Evolutionary conservation across 2,329 filamentous ascomycete genomes (phyloP).

Genomic region (Amauroascus niger): DNA sequence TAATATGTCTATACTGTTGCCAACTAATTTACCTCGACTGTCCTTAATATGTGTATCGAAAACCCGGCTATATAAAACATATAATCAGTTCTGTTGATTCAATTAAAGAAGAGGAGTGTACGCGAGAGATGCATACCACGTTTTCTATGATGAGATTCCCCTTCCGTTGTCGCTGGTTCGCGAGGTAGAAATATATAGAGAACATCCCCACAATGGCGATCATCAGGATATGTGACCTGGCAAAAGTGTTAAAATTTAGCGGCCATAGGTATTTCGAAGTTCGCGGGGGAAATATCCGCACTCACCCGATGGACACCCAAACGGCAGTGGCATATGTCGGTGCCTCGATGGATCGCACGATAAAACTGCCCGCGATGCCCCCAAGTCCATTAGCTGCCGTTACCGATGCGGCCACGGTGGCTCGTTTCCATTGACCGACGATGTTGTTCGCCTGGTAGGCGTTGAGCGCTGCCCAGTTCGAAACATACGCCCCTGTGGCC

Average conservation of each 20-base stretch:
- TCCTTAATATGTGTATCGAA: slow-evolving; percentile 29
- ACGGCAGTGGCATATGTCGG: slow-evolving; percentile 56
- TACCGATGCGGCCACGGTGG: slow-evolving; percentile 51
- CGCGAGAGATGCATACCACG: slow-evolving; percentile 21
- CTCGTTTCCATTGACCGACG: slow-evolving; percentile 55
- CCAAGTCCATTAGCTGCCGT: slow-evolving; percentile 54
- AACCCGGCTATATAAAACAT: slow-evolving; percentile 21
- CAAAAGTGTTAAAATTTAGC: neutral
- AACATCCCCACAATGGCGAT: slow-evolving; percentile 46
- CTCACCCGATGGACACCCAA: slow-evolving; percentile 53
- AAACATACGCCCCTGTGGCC: slow-evolving; percentile 58
- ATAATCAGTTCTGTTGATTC: neutral
- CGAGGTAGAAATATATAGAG: slow-evolving; percentile 44
- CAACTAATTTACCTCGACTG: no score
- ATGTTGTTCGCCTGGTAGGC: slow-evolving; percentile 56
- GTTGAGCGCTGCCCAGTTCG: slow-evolving; percentile 59
- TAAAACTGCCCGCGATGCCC: slow-evolving; percentile 57
- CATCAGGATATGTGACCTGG: slow-evolving; percentile 50
- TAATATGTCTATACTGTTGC: neutral
- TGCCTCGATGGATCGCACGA: slow-evolving; percentile 52
- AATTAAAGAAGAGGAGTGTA: neutral
- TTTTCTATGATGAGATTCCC: slow-evolving; percentile 45
- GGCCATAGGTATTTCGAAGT: neutral
- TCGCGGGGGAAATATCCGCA: neutral
- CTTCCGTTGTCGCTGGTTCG: slow-evolving; percentile 42